These are phyloP conservation scores for Aschersonia sp. DNA, from an alignment of 2,329 filamentous ascomycete genomes.

Conservation along the genomic window DNA sequence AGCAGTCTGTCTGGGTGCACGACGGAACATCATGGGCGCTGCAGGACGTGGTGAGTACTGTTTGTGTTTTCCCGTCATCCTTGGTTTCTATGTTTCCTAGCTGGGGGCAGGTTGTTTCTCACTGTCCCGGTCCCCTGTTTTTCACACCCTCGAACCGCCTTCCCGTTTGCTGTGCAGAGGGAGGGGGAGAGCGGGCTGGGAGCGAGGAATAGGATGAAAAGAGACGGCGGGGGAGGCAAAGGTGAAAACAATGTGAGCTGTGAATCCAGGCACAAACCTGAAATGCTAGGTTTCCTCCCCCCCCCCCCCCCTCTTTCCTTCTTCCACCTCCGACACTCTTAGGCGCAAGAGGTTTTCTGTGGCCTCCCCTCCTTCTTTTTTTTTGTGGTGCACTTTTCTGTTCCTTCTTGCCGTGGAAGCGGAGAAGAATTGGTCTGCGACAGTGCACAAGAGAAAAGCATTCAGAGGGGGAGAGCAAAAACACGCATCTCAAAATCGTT, in stretches of 20 bases:
- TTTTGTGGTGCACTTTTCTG: too few relatives aligned
- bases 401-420: too few relatives aligned
- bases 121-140: neutral
- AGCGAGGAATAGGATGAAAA: neutral
- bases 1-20: constrained; percentile 27
- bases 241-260: constrained; percentile 4
- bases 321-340: neutral
- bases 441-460: too few relatives aligned
- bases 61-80: neutral
- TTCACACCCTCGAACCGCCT: neutral
- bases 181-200: neutral
- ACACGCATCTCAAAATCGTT: too few relatives aligned
- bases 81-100: neutral
- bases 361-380: too few relatives aligned
- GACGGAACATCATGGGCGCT: constrained; percentile 21
- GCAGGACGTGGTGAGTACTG: constrained; percentile 21
- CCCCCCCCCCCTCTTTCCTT: neutral
- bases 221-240: neutral
- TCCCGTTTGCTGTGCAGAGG: neutral
- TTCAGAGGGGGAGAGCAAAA: too few relatives aligned
- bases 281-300: too few relatives aligned
- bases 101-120: neutral
- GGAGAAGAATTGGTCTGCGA: too few relatives aligned
- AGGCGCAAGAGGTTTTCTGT: too few relatives aligned
- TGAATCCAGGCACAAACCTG: neutral